Percentiles rank a stretch among this genome's conserved stretches.
These are phyloP conservation scores for Naganishia friedmannii DNA, from an alignment of 768 basidiomycete species.

Conservation along the genomic window DNA sequence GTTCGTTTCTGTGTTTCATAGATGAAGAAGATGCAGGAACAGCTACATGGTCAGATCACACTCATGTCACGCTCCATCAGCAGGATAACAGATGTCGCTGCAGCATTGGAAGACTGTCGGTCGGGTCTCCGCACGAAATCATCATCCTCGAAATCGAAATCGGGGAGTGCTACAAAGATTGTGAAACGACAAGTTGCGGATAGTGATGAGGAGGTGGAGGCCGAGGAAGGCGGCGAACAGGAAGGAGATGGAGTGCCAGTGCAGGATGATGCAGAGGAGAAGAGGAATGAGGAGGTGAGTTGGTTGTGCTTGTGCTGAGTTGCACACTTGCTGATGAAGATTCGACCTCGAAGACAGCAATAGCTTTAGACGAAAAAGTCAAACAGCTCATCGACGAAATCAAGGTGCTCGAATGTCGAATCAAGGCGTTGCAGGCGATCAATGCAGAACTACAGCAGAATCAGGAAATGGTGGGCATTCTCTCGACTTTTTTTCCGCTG, in stretches of 20 bases:
- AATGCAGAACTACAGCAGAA: slow-evolving; percentile 1
- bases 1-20: neutral
- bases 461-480: neutral
- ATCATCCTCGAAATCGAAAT: neutral
- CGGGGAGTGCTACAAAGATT: neutral
- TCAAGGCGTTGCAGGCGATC: slow-evolving; percentile 1
- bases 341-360: neutral
- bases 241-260: neutral
- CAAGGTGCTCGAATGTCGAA: slow-evolving; percentile 6
- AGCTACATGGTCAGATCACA: neutral
- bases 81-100: slow-evolving; percentile 20
- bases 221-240: neutral
- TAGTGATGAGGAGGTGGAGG: slow-evolving; percentile 32
- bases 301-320: neutral
- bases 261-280: slow-evolving; percentile 20
- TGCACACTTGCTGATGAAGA: neutral
- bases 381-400: slow-evolving; percentile 17
- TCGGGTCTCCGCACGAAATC: neutral
- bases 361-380: slow-evolving; percentile 16
- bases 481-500: neutral
- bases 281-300: slow-evolving; percentile 19
- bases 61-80: slow-evolving; percentile 1
- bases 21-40: slow-evolving; percentile 17
- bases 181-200: neutral
- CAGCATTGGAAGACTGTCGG: slow-evolving; percentile 15